Percentiles rank a stretch among this genome's conserved stretches.
These are phyloP conservation scores for Polyplosphaeria fusca DNA, from an alignment of 495 filamentous ascomycete genomes.

Conservation along the genomic window DNA sequence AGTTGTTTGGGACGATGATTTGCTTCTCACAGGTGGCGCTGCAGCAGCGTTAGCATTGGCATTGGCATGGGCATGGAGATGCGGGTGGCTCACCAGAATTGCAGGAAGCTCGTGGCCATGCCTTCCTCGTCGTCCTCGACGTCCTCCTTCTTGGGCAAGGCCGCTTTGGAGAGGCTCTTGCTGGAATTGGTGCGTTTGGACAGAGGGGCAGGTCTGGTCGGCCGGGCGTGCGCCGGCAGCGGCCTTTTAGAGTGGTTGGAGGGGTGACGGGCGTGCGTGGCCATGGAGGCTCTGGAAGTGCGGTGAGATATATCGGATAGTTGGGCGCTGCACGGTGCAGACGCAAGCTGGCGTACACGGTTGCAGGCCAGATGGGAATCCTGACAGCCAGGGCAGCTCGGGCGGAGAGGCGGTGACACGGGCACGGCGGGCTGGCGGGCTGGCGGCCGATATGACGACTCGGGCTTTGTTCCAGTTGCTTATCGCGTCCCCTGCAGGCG, in stretches of 20 bases:
- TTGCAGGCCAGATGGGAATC: constrained; percentile 24
- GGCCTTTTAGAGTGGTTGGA: constrained; percentile 32
- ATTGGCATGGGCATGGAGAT: not conserved
- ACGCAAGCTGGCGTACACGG: constrained; percentile 19
- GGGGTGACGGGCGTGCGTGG: constrained; percentile 20
- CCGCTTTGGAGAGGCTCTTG: constrained; percentile 20
- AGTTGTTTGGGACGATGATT: constrained; percentile 61
- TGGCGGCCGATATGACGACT: constrained; percentile 28
- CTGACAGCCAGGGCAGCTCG: constrained; percentile 22
- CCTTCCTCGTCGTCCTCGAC: constrained; percentile 49
- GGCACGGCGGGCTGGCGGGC: constrained; percentile 20
- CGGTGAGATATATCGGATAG: constrained; percentile 31
- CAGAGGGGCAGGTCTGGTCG: constrained; percentile 26
- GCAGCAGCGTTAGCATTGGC: constrained; percentile 20
- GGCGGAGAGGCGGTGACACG: constrained; percentile 33
- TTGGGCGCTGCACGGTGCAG: constrained; percentile 25
- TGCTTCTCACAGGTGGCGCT: constrained; percentile 66
- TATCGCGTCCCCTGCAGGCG: constrained; percentile 35
- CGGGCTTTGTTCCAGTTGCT: constrained; percentile 33
- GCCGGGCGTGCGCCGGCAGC: constrained; percentile 29
- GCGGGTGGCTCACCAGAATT: constrained; percentile 57
- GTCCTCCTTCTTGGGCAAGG: constrained; percentile 24
- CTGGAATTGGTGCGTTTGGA: constrained; percentile 25
- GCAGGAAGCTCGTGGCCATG: constrained; percentile 62
- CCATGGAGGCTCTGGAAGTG: constrained; percentile 33